phyloP scores from a whole-genome alignment of 495 filamentous ascomycete species.

The Sporormia fimetaria region DNA sequence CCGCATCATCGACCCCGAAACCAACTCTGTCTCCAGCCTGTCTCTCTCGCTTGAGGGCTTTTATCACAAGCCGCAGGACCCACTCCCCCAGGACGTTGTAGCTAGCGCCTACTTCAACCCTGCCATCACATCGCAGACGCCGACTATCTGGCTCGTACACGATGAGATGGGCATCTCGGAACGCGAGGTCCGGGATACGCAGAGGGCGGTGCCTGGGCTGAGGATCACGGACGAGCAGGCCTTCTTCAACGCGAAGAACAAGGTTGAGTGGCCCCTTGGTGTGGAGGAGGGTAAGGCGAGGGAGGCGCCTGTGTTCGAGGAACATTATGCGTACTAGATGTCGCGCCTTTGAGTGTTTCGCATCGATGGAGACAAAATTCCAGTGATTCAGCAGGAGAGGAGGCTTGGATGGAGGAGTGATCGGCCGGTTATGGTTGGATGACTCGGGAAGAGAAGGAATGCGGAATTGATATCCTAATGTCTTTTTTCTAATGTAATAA shows the following conservation, averaged over 20 bases:
- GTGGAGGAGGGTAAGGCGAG: conserved; percentile 13
- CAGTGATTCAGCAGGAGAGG: too few species aligned
- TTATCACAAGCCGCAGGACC: conserved; percentile 41
- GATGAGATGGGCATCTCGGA: conserved; percentile 53
- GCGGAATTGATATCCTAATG: too few species aligned
- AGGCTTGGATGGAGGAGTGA: too few species aligned
- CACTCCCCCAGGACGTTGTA: conserved; percentile 37
- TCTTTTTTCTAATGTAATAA: too few species aligned
- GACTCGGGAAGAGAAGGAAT: too few species aligned
- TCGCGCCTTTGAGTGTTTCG: background rate
- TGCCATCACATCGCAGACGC: conserved; percentile 47
- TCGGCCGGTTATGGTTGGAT: too few species aligned
- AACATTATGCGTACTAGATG: conserved; percentile 30
- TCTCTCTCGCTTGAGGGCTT: conserved; percentile 53
- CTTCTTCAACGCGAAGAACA: conserved; percentile 51
- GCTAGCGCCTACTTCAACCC: conserved; percentile 55
- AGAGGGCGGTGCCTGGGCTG: conserved; percentile 35
- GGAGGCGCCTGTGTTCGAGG: conserved; percentile 31
- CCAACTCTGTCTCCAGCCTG: conserved; percentile 43
- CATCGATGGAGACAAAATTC: background rate
- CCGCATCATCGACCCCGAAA: conserved; percentile 14
- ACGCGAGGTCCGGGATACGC: conserved; percentile 51
- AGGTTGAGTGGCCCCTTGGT: conserved; percentile 42
- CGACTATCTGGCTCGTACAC: conserved; percentile 57
- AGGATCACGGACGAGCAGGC: conserved; percentile 52